Conservation (phyloP, 2,329 filamentous ascomycete genomes). For the Arthrinium phaeospermum region DNA sequence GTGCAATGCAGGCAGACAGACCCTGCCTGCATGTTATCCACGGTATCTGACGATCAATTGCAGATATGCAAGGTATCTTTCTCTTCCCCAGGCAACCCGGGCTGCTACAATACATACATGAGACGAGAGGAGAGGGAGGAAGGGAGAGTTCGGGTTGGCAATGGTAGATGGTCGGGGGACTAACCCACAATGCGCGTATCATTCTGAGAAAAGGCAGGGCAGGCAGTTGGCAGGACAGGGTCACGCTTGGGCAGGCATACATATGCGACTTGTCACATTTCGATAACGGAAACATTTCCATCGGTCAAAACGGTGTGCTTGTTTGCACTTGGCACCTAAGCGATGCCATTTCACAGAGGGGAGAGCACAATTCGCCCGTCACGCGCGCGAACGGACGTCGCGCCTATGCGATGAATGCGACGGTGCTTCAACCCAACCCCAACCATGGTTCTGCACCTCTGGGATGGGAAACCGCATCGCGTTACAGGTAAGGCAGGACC, state of each 20-base stretch:
- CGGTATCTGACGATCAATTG: not conserved
- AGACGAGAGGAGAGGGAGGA: not conserved
- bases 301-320: too few species aligned
- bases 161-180: not conserved
- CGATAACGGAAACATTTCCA: not conserved
- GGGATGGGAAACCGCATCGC: not conserved
- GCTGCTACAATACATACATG: not conserved
- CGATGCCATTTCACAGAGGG: not conserved
- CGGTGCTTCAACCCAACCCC: not conserved
- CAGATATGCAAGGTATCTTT: not conserved
- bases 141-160: not conserved
- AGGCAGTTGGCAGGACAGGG: too few species aligned
- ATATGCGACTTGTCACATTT: not conserved
- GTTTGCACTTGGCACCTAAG: not conserved
- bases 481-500: not conserved
- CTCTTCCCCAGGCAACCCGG: too few species aligned
- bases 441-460: not conserved
- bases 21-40: not conserved
- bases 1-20: not conserved
- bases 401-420: not conserved
- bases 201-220: not conserved
- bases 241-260: not conserved
- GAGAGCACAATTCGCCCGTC: not conserved
- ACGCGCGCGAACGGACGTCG: not conserved
- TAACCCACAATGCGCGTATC: not conserved